A percentile compares a stretch with the other conserved stretches of the same genome.
These are phyloP conservation scores for Dalbergia cochinchinensis DNA, from an alignment of 306 rosid species.

Conservation along the genomic window DNA sequence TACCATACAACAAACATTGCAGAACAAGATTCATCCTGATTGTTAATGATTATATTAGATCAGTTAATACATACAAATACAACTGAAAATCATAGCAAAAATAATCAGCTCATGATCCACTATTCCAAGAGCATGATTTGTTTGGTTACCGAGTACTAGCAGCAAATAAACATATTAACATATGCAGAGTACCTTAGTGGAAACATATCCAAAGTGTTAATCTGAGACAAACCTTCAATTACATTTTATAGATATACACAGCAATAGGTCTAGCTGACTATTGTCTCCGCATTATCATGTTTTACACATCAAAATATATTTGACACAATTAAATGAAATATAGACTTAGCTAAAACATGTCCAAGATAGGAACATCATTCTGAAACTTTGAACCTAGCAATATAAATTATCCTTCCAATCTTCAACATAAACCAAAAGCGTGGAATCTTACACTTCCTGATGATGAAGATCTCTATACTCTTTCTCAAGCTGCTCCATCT, in stretches of 20 bases:
- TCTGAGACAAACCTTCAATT: constrained; percentile 19
- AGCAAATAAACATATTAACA: constrained; percentile 7
- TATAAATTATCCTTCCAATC: constrained; percentile 17
- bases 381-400: constrained; percentile 26
- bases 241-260: background rate
- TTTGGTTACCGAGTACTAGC: background rate
- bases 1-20: background rate
- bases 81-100: constrained; percentile 5
- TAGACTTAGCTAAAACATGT: background rate
- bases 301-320: background rate
- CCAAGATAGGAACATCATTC: constrained; percentile 32
- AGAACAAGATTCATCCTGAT: constrained; percentile 1
- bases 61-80: background rate
- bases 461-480: constrained; percentile 71
- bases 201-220: background rate
- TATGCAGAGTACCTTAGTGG: background rate
- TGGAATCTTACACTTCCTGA: constrained; percentile 75
- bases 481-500: constrained; percentile 84
- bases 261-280: background rate
- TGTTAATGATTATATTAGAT: background rate
- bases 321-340: constrained; percentile 21
- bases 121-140: background rate
- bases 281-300: background rate
- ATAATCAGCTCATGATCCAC: background rate
- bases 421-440: constrained; percentile 1